Percentiles rank a stretch among this genome's conserved stretches.
phyloP scores from a whole-genome alignment of 192 early-diverging fungal genomes.

The Backusella morwellensis region DNA sequence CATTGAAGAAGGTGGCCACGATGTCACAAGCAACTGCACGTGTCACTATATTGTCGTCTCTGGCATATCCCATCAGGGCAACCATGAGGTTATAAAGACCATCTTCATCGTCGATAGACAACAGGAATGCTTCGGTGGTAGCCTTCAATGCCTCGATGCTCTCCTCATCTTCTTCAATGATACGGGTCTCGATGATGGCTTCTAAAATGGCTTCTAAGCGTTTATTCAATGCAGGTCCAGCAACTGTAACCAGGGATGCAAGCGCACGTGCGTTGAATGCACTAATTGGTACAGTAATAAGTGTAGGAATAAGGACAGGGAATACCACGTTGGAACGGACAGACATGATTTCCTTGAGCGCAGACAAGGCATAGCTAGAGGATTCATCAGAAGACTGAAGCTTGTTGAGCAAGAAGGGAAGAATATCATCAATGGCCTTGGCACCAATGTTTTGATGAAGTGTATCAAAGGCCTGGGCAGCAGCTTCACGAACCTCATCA shows the following conservation, averaged over 20 bases:
- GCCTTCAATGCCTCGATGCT: constrained; percentile 68
- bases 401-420: constrained; percentile 85
- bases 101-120: constrained; percentile 78
- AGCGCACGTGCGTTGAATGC: constrained; percentile 92
- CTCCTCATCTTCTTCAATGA: constrained; percentile 60
- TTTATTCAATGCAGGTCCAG: constrained; percentile 80
- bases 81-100: constrained; percentile 78
- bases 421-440: constrained; percentile 90
- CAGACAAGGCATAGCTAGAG: constrained; percentile 82
- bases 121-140: constrained; percentile 69
- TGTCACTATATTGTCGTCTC: constrained; percentile 50
- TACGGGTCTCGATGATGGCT: constrained; percentile 79
- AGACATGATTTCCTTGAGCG: constrained; percentile 96
- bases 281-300: constrained; percentile 84
- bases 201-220: constrained; percentile 79
- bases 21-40: constrained; percentile 62
- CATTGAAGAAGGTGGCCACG: constrained; percentile 63
- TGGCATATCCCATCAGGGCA: constrained; percentile 73
- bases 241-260: constrained; percentile 85
- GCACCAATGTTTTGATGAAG: constrained; percentile 88
- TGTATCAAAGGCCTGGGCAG: constrained; percentile 93
- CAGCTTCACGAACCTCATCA: constrained; percentile 86
- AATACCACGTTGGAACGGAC: constrained; percentile 97
- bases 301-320: constrained; percentile 96
- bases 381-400: constrained; percentile 60